Base-by-base conservation (phyloP, 2,329 filamentous ascomycete genomes). In the Claviceps sp. region DNA sequence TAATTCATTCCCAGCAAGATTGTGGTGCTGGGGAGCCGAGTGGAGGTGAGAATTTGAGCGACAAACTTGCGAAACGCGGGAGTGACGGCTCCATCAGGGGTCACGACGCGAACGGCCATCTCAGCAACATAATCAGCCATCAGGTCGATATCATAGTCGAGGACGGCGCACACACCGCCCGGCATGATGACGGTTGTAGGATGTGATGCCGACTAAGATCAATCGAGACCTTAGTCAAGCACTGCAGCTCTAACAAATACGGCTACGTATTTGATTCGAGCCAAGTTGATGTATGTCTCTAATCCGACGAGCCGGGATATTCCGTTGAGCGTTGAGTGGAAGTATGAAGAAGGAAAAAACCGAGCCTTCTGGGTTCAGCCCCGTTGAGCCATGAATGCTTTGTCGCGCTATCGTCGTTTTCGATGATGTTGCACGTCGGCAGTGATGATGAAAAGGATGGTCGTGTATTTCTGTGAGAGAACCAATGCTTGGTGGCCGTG, bases 121-220 rank as follows among this genome's bases (percentile, higher is more conserved):
- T 95, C 87, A 56, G 88, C 85, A 65, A 95, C 89, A 69, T 95
- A 96, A 66, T 95, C 88, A 56, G 88, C 85, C 90, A 95, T 96
- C 68, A 86, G 76, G 66, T 95, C 88, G 81, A 95, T 91, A 70
- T 95, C 89, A 68, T 96, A 96, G 74, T 95, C 90, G 69, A 96
- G 80, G 71, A 94, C 86, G 62, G 88, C 88, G 61, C 90, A 93
- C 40, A 96, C 90, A 61, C 90, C 90, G 66, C 90, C 89, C 57
- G 78, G 73, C 78, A 82, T 82, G 62, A 70, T 80, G 72, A 61
- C 62, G 58, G 62, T 62, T 59, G 47, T 56, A 56, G 54, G 34
- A 39, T 40, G 42, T 54, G 56, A 49, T 54, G 58, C 67, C 66
- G 68, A 71, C 66, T 55, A 69, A 70, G 68, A 70, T 64, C 69